These are phyloP conservation scores for Eucalyptus fibrosa DNA, from an alignment of 345 rosid genomes.

Conservation along the genomic window DNA sequence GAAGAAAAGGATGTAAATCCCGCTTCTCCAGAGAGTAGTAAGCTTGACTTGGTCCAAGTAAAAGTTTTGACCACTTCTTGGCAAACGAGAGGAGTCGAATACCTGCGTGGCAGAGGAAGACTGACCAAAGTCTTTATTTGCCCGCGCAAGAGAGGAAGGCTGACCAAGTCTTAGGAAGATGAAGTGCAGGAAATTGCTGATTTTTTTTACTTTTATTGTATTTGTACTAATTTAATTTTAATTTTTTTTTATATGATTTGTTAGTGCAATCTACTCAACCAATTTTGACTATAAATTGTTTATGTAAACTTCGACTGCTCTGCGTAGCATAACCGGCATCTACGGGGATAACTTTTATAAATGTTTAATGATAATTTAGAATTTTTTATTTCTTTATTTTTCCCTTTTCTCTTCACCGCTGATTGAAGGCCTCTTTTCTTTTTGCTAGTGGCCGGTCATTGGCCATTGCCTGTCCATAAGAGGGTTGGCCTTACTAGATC, in stretches of 20 bases:
- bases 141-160: not conserved
- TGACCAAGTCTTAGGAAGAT: not conserved
- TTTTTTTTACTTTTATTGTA: too few relatives aligned
- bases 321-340: accelerated
- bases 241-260: too few relatives aligned
- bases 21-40: accelerated
- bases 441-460: too few relatives aligned
- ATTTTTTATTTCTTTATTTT: too few relatives aligned
- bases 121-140: too few relatives aligned
- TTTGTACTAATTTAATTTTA: too few relatives aligned
- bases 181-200: too few relatives aligned
- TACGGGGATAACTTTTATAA: accelerated
- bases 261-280: accelerated
- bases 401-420: accelerated
- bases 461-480: too few relatives aligned
- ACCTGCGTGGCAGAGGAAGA: too few relatives aligned
- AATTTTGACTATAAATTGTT: too few relatives aligned
- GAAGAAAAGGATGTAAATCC: not conserved
- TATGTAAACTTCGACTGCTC: accelerated
- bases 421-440: too few relatives aligned
- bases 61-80: not conserved
- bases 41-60: not conserved
- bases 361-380: too few relatives aligned
- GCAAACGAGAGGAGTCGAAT: not conserved
- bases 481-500: accelerated